phyloP scores from a whole-genome alignment of 106 monocot species.

The Hemerocallis citrina region DNA sequence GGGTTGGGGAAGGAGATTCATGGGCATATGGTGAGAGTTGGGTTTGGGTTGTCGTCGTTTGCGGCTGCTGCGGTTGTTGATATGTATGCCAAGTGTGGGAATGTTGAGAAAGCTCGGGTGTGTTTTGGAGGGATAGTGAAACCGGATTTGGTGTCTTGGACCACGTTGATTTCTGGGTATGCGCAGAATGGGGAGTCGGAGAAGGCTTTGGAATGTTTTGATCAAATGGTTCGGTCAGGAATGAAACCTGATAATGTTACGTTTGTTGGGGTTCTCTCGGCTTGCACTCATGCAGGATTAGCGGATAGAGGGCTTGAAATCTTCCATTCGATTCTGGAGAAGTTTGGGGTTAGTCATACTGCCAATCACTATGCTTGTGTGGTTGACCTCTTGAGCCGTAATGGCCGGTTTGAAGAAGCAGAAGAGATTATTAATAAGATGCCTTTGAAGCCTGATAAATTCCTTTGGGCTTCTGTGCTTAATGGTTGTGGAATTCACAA shows the following conservation, averaged over 20 bases:
- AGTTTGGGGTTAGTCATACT: slow-evolving; percentile 13
- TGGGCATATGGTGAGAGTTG: slow-evolving; percentile 17
- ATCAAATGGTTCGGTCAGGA: slow-evolving; percentile 8
- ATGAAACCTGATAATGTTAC: slow-evolving; percentile 20
- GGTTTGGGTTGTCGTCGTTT: slow-evolving; percentile 7
- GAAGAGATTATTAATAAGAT: slow-evolving; percentile 19
- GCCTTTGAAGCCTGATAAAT: slow-evolving; percentile 24
- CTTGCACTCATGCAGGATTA: slow-evolving; percentile 17
- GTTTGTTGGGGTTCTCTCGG: slow-evolving; percentile 7
- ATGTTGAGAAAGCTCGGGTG: slow-evolving; percentile 9
- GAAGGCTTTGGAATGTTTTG: slow-evolving; percentile 11
- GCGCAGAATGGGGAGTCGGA: slow-evolving; percentile 18
- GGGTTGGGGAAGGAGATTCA: slow-evolving; percentile 14
- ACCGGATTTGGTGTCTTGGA: slow-evolving; percentile 17
- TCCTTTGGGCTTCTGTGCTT: slow-evolving; percentile 27
- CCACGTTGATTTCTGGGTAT: slow-evolving; percentile 12
- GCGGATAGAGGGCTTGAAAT: slow-evolving; percentile 15
- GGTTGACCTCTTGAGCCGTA: slow-evolving; percentile 20
- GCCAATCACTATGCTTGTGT: slow-evolving; percentile 17
- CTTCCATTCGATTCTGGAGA: slow-evolving; percentile 11
- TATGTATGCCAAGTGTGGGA: slow-evolving; percentile 27
- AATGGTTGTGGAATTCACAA: slow-evolving; percentile 17
- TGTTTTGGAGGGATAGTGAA: slow-evolving; percentile 7
- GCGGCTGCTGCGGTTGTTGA: slow-evolving; percentile 14
- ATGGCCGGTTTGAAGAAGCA: slow-evolving; percentile 14